Base-by-base conservation (phyloP, 2,329 filamentous ascomycete species). In the Diplodia sapinea region DNA sequence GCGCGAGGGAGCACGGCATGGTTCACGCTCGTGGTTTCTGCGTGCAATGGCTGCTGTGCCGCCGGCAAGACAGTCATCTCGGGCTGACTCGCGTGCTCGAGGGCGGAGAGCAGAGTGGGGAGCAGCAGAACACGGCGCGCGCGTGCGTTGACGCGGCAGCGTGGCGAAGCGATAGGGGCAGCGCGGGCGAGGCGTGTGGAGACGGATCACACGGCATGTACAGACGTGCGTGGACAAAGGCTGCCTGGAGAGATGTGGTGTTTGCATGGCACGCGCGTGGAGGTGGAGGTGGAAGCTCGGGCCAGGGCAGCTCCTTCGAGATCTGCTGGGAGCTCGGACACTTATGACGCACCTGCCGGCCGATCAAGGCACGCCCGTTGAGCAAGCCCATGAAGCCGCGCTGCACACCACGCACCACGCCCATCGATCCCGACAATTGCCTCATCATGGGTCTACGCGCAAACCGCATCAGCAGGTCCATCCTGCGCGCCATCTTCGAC, bases 401-500 rank as follows among this genome's bases (percentile, higher is more conserved):
- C 15, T 31, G 15, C 20, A 23, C 59, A 38, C 31, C 13, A 12
- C 33, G 4, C 26, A 15, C 26, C 23, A 29, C 36, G 6, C 12
- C 56, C 38, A 29, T 11, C 33, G 11, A 9, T 38, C 40, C 12
- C 43, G 20, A 20, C 9, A 47, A 20, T 9, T 47, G 29, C 55
- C 15, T 52, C 65, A 51, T 26, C 33, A 79, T 79, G 78, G 77
- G 77, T 56, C 71, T 72, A 26, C 75, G 77, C 54, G 72, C 78
- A 65, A 75, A 74, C 20, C 71, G 77, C 3, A 77, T 79, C 67
- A 78, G 77, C 67, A 74, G 72, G 9, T 79, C 78, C 1, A 79
- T 79, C 50, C 68, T 79, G 9, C 72, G 73, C 47, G 78, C 78
- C 29, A 76, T 79, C 49, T 79, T 79, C 69, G 68, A 66, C 23